phyloP scores from a whole-genome alignment of 148 eudicot genomes.

The Vaccinium darrowii region DNA sequence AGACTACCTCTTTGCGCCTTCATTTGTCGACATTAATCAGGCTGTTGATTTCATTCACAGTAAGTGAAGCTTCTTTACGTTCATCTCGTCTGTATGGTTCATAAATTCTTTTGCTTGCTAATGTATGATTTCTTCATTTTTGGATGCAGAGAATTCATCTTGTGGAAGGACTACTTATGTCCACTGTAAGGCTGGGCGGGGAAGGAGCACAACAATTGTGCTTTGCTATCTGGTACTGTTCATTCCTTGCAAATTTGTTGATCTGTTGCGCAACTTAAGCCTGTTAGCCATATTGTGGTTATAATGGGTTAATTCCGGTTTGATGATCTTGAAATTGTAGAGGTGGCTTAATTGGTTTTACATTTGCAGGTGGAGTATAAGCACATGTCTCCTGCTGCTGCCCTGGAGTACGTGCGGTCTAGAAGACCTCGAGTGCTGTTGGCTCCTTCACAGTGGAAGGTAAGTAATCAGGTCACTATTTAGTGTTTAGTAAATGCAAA shows the following conservation, averaged over 20 bases:
- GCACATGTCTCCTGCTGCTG: constrained; percentile 61
- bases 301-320: neutral
- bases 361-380: constrained; percentile 56
- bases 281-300: neutral
- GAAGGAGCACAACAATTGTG: constrained; percentile 86
- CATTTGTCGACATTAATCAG: constrained; percentile 52
- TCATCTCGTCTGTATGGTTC: neutral
- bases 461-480: constrained; percentile 9
- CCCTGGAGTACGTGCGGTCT: constrained; percentile 61
- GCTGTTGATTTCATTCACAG: constrained; percentile 77
- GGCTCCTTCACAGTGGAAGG: constrained; percentile 69
- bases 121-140: constrained; percentile 3
- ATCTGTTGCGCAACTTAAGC: too few species aligned
- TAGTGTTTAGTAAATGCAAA: neutral
- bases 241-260: too few species aligned
- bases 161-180: constrained; percentile 73
- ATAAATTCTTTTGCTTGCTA: constrained; percentile 9
- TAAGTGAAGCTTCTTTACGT: constrained; percentile 28
- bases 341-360: neutral
- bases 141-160: constrained; percentile 50
- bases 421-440: constrained; percentile 70
- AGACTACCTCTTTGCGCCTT: constrained; percentile 82
- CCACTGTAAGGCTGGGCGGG: constrained; percentile 96
- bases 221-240: constrained; percentile 64
- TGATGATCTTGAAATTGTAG: neutral